phyloP scores from a whole-genome alignment of 768 basidiomycete genomes.

The Agrocybe praecox region DNA sequence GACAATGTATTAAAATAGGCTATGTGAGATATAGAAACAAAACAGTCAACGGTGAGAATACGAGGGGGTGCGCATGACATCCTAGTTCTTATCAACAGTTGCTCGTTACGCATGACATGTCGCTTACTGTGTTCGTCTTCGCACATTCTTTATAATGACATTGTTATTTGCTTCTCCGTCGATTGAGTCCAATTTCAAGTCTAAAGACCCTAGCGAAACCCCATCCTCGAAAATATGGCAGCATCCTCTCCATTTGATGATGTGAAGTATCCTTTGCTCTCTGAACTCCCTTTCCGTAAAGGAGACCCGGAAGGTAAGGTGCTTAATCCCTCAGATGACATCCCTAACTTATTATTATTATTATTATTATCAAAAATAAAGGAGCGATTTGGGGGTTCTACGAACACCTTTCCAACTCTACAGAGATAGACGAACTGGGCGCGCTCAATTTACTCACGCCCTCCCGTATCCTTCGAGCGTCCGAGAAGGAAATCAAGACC shows the following conservation, averaged over 20 bases:
- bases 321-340: no score
- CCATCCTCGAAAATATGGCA: conserved; percentile 9
- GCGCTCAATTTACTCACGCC: conserved; percentile 24
- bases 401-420: conserved; percentile 19
- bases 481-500: conserved; percentile 19
- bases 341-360: not conserved
- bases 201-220: no score
- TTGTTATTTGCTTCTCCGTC: no score
- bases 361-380: conserved; percentile 4
- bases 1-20: no score
- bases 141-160: no score
- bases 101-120: no score
- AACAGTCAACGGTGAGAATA: no score
- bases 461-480: conserved; percentile 20
- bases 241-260: conserved; percentile 21
- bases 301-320: conserved; percentile 22
- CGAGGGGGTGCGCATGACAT: no score
- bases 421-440: conserved; percentile 20
- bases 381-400: conserved; percentile 29
- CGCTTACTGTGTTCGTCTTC: no score
- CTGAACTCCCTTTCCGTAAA: conserved; percentile 19
- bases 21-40: no score
- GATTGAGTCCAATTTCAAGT: no score
- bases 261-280: conserved; percentile 19
- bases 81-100: no score